These are phyloP conservation scores for Choanephora cucurbitarum DNA, from an alignment of 371 early-diverging fungal species.

Conservation along the genomic window DNA sequence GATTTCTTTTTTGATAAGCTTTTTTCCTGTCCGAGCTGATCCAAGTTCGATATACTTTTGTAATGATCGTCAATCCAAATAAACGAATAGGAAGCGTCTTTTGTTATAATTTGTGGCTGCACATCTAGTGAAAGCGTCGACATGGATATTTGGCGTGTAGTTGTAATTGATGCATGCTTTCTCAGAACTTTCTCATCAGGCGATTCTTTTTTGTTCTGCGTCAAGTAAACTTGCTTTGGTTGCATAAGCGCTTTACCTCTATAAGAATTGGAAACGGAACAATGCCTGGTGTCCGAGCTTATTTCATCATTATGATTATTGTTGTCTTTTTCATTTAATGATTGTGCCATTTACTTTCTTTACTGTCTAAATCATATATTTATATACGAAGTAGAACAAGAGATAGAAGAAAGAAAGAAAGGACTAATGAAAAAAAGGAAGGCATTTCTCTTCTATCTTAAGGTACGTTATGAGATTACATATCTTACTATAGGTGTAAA, in stretches of 20 bases:
- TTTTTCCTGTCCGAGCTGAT: conserved; percentile 1
- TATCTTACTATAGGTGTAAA: background rate
- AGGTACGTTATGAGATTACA: background rate
- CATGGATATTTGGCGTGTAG: conserved; percentile 20
- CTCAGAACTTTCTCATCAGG: background rate
- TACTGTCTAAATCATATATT: too few relatives aligned
- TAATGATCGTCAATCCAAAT: conserved; percentile 30
- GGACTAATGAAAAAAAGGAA: background rate
- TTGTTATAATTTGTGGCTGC: conserved; percentile 19
- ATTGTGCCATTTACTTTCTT: background rate
- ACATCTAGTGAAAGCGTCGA: conserved; percentile 13
- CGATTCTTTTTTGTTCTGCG: background rate
- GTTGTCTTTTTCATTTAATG: background rate
- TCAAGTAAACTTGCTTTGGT: background rate
- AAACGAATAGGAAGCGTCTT: conserved; percentile 19
- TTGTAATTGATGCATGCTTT: background rate
- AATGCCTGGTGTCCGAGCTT: background rate
- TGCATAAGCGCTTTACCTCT: background rate
- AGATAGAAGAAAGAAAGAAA: background rate
- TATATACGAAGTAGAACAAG: background rate
- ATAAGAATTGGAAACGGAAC: background rate
- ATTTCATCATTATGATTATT: background rate
- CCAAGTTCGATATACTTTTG: conserved; percentile 9
- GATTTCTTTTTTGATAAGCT: conserved; percentile 4
- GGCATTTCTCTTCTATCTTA: too few relatives aligned